These are phyloP conservation scores for Begonia masoniana DNA, from an alignment of 306 rosid species.

Conservation along the genomic window DNA sequence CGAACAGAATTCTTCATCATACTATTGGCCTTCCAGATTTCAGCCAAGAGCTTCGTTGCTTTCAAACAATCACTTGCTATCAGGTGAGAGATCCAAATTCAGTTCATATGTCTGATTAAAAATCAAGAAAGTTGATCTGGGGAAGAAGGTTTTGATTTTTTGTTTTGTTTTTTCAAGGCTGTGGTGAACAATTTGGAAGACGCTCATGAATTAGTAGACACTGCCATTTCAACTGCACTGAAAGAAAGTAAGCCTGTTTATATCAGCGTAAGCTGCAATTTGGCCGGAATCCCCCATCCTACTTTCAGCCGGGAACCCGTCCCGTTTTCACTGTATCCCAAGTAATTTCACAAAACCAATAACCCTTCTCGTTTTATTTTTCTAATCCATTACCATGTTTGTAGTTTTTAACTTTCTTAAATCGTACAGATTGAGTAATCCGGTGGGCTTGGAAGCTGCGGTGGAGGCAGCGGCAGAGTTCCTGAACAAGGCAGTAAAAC, in stretches of 20 bases:
- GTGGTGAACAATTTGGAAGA: conserved; percentile 14
- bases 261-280: conserved; percentile 5
- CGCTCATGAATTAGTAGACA: conserved; percentile 15
- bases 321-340: conserved; percentile 40
- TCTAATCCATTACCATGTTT: not conserved
- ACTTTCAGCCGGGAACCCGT: conserved; percentile 50
- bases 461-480: conserved; percentile 50
- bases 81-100: conserved; percentile 21
- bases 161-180: conserved; percentile 2
- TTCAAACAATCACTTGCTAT: conserved; percentile 44
- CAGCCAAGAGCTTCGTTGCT: conserved; percentile 43
- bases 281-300: conserved; percentile 37
- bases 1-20: conserved; percentile 39
- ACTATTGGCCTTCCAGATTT: conserved; percentile 43
- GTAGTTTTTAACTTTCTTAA: not conserved
- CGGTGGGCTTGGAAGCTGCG: conserved; percentile 40
- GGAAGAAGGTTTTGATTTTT: not conserved
- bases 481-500: conserved; percentile 58
- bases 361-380: not conserved
- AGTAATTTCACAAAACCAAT: conserved; percentile 13
- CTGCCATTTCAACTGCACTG: conserved; percentile 16
- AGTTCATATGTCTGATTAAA: not conserved
- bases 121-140: not conserved
- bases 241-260: conserved; percentile 18
- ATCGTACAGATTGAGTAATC: conserved; percentile 32